Evolutionary conservation across 1,284 basidiomycete species (phyloP).

Genomic region (Melanopsichium pennsylvanicum): DNA sequence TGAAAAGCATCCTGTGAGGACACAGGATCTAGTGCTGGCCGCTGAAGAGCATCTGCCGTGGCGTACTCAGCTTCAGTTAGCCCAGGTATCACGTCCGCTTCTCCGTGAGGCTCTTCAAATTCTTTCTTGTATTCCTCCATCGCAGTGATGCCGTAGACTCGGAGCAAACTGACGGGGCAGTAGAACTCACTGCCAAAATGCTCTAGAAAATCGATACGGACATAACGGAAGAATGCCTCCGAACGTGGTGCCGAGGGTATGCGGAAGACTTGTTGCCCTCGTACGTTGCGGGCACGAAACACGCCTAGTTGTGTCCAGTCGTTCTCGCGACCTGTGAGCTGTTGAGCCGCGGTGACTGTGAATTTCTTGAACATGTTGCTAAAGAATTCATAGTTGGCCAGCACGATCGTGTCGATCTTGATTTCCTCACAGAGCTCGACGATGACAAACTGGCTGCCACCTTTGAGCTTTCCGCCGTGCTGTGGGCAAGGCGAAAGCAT

Average conservation of each 20-base stretch:
- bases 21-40: not conserved
- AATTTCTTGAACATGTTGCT: slow-evolving; percentile 95
- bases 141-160: slow-evolving; percentile 94
- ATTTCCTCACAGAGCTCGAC: slow-evolving; percentile 98
- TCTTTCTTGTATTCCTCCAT: slow-evolving; percentile 81
- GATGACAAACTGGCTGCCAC: slow-evolving; percentile 78
- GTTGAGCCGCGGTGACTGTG: slow-evolving; percentile 82
- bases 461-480: slow-evolving; percentile 9
- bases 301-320: slow-evolving; percentile 72
- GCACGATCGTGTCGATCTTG: slow-evolving; percentile 89
- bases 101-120: slow-evolving; percentile 76
- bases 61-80: not conserved
- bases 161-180: slow-evolving; percentile 89
- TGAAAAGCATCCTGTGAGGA: not conserved
- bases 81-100: slow-evolving; percentile 55
- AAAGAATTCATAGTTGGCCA: slow-evolving; percentile 98
- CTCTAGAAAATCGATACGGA: slow-evolving; percentile 91
- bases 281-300: slow-evolving; percentile 85
- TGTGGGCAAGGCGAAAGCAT: slow-evolving; percentile 90
- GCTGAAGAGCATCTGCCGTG: not conserved
- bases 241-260: slow-evolving; percentile 40
- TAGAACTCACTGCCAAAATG: slow-evolving; percentile 96
- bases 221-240: slow-evolving; percentile 72
- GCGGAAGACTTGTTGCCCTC: slow-evolving; percentile 78
- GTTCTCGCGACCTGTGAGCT: slow-evolving; percentile 75